Base-by-base conservation (phyloP, 306 rosid genomes). In the Cucumis melo region DNA sequence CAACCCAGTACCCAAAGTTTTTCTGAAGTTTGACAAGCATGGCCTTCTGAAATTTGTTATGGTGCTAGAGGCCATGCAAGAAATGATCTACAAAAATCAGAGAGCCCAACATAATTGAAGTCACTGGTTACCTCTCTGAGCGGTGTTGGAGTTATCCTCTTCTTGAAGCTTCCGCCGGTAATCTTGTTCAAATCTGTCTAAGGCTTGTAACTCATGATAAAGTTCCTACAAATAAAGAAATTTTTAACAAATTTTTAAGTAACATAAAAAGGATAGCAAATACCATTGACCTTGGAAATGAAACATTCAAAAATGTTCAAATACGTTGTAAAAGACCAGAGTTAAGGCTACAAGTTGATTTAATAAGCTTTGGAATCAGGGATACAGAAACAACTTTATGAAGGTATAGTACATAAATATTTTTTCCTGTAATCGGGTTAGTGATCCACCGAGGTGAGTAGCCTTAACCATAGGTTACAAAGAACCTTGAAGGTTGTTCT, bases 121-220 rank as follows among this genome's bases (percentile, higher is more conserved):
- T 32, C 29, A 76, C 51, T 56, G 73, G 57, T 73, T 83, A 92
- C 98, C 99, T 92, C 93, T 89, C 81, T 92, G 97, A 79, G 93
- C 73, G 42, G 87, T 82, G 86, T 81, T 94, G 66, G 98, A 83
- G 82, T 78, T 88, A 83, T 95, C 99, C 85, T 95, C 99, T 83
- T 95, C 99, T 84, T 89, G 99, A 81, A 83, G 93, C 79, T 89
- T 95, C 77, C 96, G 98, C 44, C 86, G 90, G 81, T 89, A 89
- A 85, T 95, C 99, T 81, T 92, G 99, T 83, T 92, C 98, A 87
- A 88, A 95, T 86, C 99, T 89, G 80, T 95, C 99, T 79, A 95
- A 86, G 81, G 99, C 93, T 70, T 95, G 95, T 79, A 89, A 86
- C 82, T 92, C 99, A 80, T 95, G 99, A 85, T 92, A 95, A 82